These are phyloP conservation scores for Xylariaceae sp. DNA, from an alignment of 2,329 filamentous ascomycete genomes.

Conservation along the genomic window DNA sequence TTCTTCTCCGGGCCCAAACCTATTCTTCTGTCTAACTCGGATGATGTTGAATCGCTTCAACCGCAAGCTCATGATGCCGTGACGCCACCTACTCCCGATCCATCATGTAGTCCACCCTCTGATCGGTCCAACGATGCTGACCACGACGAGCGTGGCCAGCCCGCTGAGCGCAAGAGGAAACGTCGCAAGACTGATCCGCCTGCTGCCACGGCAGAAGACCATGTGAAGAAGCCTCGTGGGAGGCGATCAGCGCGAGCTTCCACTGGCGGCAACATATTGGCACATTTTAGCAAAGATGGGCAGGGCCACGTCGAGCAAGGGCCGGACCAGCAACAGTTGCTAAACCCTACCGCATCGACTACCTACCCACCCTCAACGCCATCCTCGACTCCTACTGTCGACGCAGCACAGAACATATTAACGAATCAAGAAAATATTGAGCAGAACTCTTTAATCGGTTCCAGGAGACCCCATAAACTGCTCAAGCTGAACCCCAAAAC, in stretches of 20 bases:
- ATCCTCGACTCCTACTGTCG: background rate
- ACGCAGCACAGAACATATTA: background rate
- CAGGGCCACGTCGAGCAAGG: background rate
- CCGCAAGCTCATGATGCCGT: slow-evolving; percentile 13
- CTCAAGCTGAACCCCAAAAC: slow-evolving; percentile 57
- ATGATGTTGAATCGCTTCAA: background rate
- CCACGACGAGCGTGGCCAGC: slow-evolving; percentile 20
- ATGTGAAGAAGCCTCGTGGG: slow-evolving; percentile 4
- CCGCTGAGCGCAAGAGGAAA: slow-evolving; percentile 36
- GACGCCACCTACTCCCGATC: slow-evolving; percentile 29
- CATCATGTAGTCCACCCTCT: slow-evolving; percentile 29
- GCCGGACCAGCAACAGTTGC: slow-evolving; percentile 1
- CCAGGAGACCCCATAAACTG: slow-evolving; percentile 43
- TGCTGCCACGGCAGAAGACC: slow-evolving; percentile 17
- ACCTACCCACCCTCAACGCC: background rate
- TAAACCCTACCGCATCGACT: background rate
- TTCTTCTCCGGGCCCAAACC: slow-evolving; percentile 43
- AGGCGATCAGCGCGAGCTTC: slow-evolving; percentile 16
- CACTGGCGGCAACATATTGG: slow-evolving; percentile 13
- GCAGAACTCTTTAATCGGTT: slow-evolving; percentile 9
- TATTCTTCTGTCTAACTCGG: background rate
- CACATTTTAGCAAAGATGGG: slow-evolving; percentile 13
- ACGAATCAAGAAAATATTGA: background rate
- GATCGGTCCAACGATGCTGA: slow-evolving; percentile 14
- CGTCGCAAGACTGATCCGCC: slow-evolving; percentile 38